A percentile compares a stretch with the other conserved stretches of the same genome.
Evolutionary conservation across 2,329 filamentous ascomycete species (phyloP).

Genomic region (Verticillium tricorpus): DNA sequence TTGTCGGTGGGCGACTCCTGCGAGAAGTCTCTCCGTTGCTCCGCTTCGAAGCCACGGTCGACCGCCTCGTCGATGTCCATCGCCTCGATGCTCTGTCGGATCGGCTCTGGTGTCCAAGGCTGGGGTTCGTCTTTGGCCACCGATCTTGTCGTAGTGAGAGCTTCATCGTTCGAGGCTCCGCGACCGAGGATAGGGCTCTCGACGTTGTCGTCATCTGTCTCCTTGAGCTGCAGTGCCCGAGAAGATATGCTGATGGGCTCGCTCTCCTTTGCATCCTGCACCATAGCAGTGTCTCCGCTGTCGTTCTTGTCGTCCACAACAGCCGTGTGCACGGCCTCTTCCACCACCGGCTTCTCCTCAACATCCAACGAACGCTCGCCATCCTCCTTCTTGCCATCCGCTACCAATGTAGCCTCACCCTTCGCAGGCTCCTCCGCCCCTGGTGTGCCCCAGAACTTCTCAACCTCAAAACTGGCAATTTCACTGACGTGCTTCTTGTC

Average conservation of each 20-base stretch:
- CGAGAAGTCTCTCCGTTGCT: slow-evolving; percentile 16
- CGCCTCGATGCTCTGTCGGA: slow-evolving; percentile 13
- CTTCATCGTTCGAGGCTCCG: background rate
- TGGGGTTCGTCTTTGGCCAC: background rate
- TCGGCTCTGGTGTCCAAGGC: slow-evolving; percentile 22
- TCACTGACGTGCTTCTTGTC: slow-evolving; percentile 27
- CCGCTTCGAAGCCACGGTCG: slow-evolving; percentile 21
- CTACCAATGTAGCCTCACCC: background rate
- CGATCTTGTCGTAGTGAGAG: background rate
- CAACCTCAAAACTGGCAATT: slow-evolving; percentile 17
- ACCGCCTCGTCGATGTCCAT: slow-evolving; percentile 12
- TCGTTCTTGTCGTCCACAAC: background rate
- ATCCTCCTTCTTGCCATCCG: slow-evolving; percentile 7
- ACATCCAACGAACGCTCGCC: background rate
- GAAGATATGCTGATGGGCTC: slow-evolving; percentile 2
- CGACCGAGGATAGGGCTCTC: slow-evolving; percentile 36
- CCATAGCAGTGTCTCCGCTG: slow-evolving; percentile 7
- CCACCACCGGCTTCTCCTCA: background rate
- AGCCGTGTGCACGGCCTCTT: background rate
- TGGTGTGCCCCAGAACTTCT: slow-evolving; percentile 25
- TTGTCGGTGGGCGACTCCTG: slow-evolving; percentile 8
- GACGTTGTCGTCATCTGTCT: slow-evolving; percentile 20
- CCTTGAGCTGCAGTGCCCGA: slow-evolving; percentile 6
- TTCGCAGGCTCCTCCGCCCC: background rate
- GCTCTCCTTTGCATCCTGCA: slow-evolving; percentile 8